Conservation (phyloP, 371 early-diverging fungal species). For the Mortierella sp. region DNA sequence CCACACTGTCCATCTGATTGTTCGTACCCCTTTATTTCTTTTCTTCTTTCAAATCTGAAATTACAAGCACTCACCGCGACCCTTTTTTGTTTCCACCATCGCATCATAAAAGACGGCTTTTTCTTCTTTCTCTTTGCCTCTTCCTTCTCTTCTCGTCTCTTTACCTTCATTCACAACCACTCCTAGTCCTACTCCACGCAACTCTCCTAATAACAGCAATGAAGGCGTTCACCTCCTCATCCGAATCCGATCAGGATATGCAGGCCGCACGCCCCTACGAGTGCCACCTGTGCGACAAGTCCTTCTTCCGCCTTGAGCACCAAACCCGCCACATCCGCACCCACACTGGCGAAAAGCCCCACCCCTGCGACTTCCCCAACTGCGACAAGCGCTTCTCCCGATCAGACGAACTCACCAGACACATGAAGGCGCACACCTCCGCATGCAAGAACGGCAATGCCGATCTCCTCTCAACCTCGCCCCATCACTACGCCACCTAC, state of each 20-base stretch:
- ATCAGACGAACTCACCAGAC: constrained; percentile 77
- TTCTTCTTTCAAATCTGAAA: neutral
- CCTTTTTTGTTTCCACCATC: neutral
- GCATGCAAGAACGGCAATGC: constrained; percentile 55
- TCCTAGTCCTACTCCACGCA: too few relatives aligned
- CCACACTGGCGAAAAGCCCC: constrained; percentile 89
- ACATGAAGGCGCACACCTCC: constrained; percentile 72
- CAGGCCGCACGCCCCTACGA: constrained; percentile 66
- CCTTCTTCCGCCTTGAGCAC: constrained; percentile 76
- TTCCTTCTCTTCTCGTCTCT: neutral
- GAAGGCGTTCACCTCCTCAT: constrained; percentile 25
- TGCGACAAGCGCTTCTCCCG: constrained; percentile 86
- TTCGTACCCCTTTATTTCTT: neutral
- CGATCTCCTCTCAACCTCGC: constrained; percentile 45
- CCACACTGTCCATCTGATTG: constrained; percentile 3
- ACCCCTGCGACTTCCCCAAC: constrained; percentile 75
- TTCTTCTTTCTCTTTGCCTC: neutral
- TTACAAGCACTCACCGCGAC: neutral
- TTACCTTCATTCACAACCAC: neutral
- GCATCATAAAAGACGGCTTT: neutral
- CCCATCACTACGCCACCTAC: constrained; percentile 45
- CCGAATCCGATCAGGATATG: constrained; percentile 43
- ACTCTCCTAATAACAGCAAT: neutral
- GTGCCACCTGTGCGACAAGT: constrained; percentile 73
- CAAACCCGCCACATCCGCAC: constrained; percentile 85